Conservation (phyloP, 106 monocot genomes). For the Xerophyta viscosa region DNA sequence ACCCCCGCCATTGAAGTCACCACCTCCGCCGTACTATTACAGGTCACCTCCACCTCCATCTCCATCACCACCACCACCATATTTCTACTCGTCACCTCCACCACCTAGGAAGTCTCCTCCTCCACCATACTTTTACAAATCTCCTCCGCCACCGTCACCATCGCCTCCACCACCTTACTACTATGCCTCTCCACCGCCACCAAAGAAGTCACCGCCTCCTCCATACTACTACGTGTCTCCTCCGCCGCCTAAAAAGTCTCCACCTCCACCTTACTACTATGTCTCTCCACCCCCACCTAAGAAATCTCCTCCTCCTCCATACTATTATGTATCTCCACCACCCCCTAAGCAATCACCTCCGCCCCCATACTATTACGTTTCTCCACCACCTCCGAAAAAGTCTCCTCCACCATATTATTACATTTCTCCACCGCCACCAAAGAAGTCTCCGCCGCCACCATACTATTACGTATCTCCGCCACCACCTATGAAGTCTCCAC, state of each 20-base stretch:
- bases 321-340: too few relatives aligned
- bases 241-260: too few relatives aligned
- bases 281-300: conserved; percentile 3
- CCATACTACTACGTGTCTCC: conserved; percentile 2
- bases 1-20: conserved; percentile 14
- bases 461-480: conserved; percentile 9
- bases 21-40: conserved; percentile 20
- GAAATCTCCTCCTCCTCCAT: too few relatives aligned
- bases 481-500: too few relatives aligned
- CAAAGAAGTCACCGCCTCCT: conserved; percentile 13
- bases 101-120: too few relatives aligned
- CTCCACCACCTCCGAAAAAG: conserved; percentile 2
- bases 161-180: conserved; percentile 18
- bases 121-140: neutral
- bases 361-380: too few relatives aligned
- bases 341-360: too few relatives aligned
- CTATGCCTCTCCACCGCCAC: too few relatives aligned
- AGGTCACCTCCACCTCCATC: conserved; percentile 16
- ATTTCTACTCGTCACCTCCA: conserved; percentile 7
- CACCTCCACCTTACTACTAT: conserved; percentile 4
- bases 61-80: conserved; percentile 20
- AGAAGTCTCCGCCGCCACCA: too few relatives aligned
- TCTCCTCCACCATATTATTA: neutral
- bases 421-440: conserved; percentile 7
- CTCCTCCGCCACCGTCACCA: too few relatives aligned